Percentiles rank a stretch among this genome's conserved stretches.
phyloP scores from a whole-genome alignment of 169 alveolate genomes.

The Plasmodium falciparum region DNA sequence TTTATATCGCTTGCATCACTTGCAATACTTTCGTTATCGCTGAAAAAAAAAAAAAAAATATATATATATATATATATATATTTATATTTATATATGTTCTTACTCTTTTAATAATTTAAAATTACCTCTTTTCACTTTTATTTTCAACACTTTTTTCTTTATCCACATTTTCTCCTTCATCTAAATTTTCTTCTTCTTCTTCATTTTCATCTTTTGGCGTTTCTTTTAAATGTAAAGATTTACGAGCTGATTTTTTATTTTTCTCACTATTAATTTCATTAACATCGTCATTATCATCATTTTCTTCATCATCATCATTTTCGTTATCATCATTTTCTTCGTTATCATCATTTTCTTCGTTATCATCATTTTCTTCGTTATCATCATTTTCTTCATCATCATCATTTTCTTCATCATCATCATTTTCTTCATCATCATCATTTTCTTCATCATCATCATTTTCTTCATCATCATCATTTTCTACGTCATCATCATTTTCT shows the following conservation, averaged over 20 bases:
- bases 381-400: background rate
- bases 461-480: conserved; percentile 4
- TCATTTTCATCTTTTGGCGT: background rate
- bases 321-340: background rate
- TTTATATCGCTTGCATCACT: conserved; percentile 58
- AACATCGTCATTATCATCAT: conserved; percentile 20
- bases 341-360: conserved; percentile 2
- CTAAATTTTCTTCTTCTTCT: conserved; percentile 18
- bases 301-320: conserved; percentile 19
- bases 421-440: background rate
- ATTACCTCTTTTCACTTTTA: conserved; percentile 59
- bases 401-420: background rate
- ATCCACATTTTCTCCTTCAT: conserved; percentile 15
- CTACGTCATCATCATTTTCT: background rate
- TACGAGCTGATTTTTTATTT: background rate
- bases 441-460: background rate
- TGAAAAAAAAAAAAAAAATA: conserved; percentile 8
- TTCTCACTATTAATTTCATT: conserved; percentile 9
- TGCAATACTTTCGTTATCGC: conserved; percentile 49
- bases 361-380: background rate
- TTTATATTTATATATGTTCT: background rate
- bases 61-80: background rate
- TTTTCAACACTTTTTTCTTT: conserved; percentile 18
- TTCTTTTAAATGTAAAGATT: conserved; percentile 16
- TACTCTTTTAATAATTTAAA: background rate